These are phyloP conservation scores for Phaffia rhodozyma DNA, from an alignment of 1,284 basidiomycete genomes.

Conservation along the genomic window DNA sequence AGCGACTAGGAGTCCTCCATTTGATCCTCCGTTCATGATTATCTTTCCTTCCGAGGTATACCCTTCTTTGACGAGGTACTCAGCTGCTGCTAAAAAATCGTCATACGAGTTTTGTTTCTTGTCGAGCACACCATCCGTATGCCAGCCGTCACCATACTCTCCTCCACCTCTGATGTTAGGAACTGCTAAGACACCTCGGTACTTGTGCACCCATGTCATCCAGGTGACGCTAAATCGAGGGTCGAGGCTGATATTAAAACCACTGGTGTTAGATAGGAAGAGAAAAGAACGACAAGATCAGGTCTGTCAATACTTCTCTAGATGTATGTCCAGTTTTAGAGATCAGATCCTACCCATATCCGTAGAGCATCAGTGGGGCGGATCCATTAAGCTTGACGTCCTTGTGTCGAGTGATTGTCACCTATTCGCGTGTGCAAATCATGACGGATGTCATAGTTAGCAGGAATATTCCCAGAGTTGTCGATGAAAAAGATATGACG, in stretches of 20 bases:
- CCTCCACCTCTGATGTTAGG: slow-evolving; percentile 44
- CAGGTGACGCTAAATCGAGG: slow-evolving; percentile 62
- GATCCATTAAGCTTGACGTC: slow-evolving; percentile 59
- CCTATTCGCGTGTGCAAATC: slow-evolving; percentile 25
- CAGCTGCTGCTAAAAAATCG: slow-evolving; percentile 66
- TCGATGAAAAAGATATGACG: background rate
- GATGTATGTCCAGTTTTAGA: background rate
- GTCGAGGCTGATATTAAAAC: slow-evolving; percentile 58
- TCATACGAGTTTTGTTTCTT: slow-evolving; percentile 55
- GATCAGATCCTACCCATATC: slow-evolving; percentile 33
- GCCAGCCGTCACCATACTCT: slow-evolving; percentile 68
- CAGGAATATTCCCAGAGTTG: background rate
- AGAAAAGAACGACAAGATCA: slow-evolving; percentile 23
- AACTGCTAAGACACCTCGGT: slow-evolving; percentile 59
- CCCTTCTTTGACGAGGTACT: slow-evolving; percentile 7
- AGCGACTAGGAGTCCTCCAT: slow-evolving; percentile 65
- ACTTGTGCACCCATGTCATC: slow-evolving; percentile 62
- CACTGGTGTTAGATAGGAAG: slow-evolving; percentile 43
- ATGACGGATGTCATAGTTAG: background rate
- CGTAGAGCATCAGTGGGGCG: slow-evolving; percentile 67
- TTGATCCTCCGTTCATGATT: slow-evolving; percentile 63
- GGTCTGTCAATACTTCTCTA: background rate
- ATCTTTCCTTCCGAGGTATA: slow-evolving; percentile 55
- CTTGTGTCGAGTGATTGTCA: slow-evolving; percentile 74
- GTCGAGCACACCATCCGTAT: slow-evolving; percentile 55